Evolutionary conservation across 306 rosid species (phyloP).

Genomic region (Cucurbita pepo): DNA sequence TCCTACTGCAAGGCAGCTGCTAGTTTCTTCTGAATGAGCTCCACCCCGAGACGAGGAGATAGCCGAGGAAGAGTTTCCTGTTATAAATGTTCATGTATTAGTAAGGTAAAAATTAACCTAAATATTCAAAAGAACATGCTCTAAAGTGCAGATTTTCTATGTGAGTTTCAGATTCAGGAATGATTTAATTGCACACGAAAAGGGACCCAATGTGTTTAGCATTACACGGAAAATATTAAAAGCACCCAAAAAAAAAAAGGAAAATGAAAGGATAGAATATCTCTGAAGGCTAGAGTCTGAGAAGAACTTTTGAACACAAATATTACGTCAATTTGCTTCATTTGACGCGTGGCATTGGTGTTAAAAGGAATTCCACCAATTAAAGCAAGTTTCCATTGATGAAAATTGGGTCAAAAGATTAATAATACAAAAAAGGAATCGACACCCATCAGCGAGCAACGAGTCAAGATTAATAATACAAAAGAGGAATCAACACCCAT

Average conservation of each 20-base stretch:
- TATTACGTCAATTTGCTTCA: not conserved
- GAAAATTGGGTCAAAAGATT: slow-evolving; percentile 9
- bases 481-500: slow-evolving; percentile 5
- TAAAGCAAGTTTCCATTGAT: slow-evolving; percentile 6
- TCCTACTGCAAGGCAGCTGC: slow-evolving; percentile 49
- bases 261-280: not conserved
- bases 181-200: not conserved
- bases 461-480: slow-evolving; percentile 4
- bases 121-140: not conserved
- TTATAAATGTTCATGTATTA: slow-evolving; percentile 7
- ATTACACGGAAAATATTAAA: not conserved
- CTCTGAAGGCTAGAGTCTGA: not conserved
- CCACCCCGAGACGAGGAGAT: slow-evolving; percentile 85
- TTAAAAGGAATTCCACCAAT: slow-evolving; percentile 8
- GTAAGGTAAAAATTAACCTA: slow-evolving; percentile 3
- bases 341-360: not conserved
- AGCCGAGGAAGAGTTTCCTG: slow-evolving; percentile 67
- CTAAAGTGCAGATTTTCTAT: not conserved
- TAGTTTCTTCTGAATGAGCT: slow-evolving; percentile 68
- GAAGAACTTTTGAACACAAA: not conserved
- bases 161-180: not conserved
- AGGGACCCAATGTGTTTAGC: not conserved
- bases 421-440: slow-evolving; percentile 5
- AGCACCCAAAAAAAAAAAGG: not conserved
- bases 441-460: slow-evolving; percentile 8